These are phyloP conservation scores for Panicum virgatum DNA, from an alignment of 202 grass and related monocot species.

Conservation along the genomic window DNA sequence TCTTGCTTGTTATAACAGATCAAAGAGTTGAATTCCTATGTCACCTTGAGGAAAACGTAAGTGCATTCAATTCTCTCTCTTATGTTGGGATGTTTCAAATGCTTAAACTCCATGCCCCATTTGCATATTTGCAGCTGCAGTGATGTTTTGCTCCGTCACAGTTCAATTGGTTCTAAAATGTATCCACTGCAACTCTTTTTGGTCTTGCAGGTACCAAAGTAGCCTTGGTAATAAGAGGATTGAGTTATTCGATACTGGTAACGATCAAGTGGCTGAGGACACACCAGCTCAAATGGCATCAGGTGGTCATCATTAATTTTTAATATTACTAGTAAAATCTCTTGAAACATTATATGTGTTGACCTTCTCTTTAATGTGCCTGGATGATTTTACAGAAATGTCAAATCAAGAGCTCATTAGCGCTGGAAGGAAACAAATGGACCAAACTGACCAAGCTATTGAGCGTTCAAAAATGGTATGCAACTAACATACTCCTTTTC, in stretches of 20 bases:
- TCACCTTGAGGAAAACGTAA: slow-evolving; percentile 94
- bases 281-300: slow-evolving; percentile 78
- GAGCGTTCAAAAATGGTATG: slow-evolving; percentile 87
- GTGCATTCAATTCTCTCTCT: slow-evolving; percentile 10
- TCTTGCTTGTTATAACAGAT: slow-evolving; percentile 56
- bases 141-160: not conserved
- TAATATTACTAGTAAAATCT: not conserved
- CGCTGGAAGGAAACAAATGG: slow-evolving; percentile 81
- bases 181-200: slow-evolving; percentile 17
- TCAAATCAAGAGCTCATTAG: slow-evolving; percentile 86
- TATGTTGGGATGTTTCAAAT: not conserved
- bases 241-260: slow-evolving; percentile 85
- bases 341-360: not conserved
- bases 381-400: slow-evolving; percentile 63
- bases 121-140: not conserved
- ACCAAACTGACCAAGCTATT: slow-evolving; percentile 92
- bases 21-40: slow-evolving; percentile 96
- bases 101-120: not conserved
- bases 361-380: slow-evolving; percentile 30
- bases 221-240: slow-evolving; percentile 96
- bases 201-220: slow-evolving; percentile 81
- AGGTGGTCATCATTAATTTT: slow-evolving; percentile 47
- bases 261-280: slow-evolving; percentile 64
- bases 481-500: not conserved
- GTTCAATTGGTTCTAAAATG: slow-evolving; percentile 25